These are phyloP conservation scores for Pseudogymnoascus sp. DNA, from an alignment of 2,329 filamentous ascomycete genomes.

Conservation along the genomic window DNA sequence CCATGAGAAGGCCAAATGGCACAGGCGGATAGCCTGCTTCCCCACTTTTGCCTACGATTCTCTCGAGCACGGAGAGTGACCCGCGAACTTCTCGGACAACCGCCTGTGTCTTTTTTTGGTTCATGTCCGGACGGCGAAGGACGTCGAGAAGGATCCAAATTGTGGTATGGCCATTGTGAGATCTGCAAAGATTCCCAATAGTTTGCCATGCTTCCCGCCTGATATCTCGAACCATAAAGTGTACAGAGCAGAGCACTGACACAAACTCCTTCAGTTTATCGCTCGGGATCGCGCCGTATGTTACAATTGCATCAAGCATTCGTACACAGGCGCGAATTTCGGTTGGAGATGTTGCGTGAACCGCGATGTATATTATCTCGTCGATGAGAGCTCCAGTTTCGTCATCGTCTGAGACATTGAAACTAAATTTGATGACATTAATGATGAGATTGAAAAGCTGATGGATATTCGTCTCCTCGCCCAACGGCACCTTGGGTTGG, in stretches of 20 bases:
- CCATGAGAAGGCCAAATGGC: conserved; percentile 49
- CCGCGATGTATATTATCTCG: conserved; percentile 56
- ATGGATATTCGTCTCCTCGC: conserved; percentile 54
- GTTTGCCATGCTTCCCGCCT: conserved; percentile 61
- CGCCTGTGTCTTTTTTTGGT: conserved; percentile 40
- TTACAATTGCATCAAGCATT: conserved; percentile 62
- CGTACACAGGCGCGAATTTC: conserved; percentile 61
- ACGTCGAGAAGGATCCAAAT: conserved; percentile 58
- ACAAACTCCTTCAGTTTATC: conserved; percentile 57
- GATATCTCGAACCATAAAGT: conserved; percentile 53
- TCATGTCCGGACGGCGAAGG: conserved; percentile 40
- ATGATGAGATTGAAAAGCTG: conserved; percentile 57
- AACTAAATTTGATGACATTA: conserved; percentile 68
- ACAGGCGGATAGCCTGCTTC: conserved; percentile 53
- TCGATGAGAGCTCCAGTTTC: conserved; percentile 55
- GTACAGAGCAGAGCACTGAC: conserved; percentile 63
- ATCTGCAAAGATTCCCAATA: conserved; percentile 61
- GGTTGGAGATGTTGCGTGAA: conserved; percentile 53
- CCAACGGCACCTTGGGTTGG: conserved; percentile 34
- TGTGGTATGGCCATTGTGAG: conserved; percentile 63
- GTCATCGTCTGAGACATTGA: conserved; percentile 55
- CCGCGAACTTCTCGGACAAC: conserved; percentile 51
- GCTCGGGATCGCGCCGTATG: conserved; percentile 60
- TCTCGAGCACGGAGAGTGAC: conserved; percentile 53
- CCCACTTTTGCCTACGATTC: conserved; percentile 50